Conservation (phyloP, 805 yeast genomes). For the Sporopachydermia lactativora region DNA sequence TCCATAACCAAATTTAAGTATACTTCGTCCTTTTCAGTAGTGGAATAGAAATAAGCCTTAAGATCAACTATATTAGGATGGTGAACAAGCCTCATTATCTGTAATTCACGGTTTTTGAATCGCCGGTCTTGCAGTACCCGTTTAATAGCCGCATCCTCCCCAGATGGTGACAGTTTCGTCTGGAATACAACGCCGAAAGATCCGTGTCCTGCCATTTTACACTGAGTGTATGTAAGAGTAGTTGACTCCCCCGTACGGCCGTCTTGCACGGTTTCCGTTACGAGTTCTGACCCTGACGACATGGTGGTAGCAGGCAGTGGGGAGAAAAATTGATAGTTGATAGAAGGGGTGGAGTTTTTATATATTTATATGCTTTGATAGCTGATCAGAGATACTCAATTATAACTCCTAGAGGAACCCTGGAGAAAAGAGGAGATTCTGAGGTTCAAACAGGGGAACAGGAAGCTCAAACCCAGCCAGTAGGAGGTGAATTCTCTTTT, state of each 20-base stretch:
- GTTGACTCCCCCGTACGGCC: constrained; percentile 53
- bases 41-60: constrained; percentile 72
- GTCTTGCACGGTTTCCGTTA: constrained; percentile 54
- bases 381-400: too few species aligned
- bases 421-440: too few species aligned
- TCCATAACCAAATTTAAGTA: constrained; percentile 85
- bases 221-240: constrained; percentile 61
- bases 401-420: too few species aligned
- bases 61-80: constrained; percentile 84
- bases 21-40: constrained; percentile 62
- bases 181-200: constrained; percentile 98
- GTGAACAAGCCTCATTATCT: constrained; percentile 80
- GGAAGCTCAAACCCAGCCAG: too few species aligned
- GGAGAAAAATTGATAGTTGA: too few species aligned
- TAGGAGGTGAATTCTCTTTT: too few species aligned
- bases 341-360: too few species aligned
- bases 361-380: too few species aligned
- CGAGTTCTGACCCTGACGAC: constrained; percentile 13
- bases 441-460: too few species aligned
- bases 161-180: constrained; percentile 59
- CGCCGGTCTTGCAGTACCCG: constrained; percentile 93
- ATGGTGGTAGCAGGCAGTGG: too few species aligned
- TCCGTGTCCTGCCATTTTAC: constrained; percentile 94
- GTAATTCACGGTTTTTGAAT: constrained; percentile 92
- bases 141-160: constrained; percentile 82